A percentile compares a stretch with the other conserved stretches of the same genome.
Conservation (phyloP, 2,329 filamentous ascomycete species). For the Ophiostoma populinum region DNA sequence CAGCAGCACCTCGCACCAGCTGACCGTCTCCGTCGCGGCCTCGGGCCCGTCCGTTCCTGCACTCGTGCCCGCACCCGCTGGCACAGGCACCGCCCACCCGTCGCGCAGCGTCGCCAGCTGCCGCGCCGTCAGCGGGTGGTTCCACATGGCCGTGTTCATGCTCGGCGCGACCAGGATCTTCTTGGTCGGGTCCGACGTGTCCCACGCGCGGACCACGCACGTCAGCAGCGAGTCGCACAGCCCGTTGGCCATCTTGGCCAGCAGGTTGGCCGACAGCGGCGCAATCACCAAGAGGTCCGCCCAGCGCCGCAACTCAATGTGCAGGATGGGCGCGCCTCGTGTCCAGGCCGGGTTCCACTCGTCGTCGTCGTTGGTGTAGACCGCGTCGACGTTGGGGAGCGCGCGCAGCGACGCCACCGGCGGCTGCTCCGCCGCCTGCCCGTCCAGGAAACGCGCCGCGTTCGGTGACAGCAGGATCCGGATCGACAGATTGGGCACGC, state of each 20-base stretch:
- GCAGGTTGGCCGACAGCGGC: slow-evolving; percentile 66
- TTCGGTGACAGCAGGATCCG: slow-evolving; percentile 66
- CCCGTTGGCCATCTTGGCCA: slow-evolving; percentile 70
- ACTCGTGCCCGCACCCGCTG: slow-evolving; percentile 12
- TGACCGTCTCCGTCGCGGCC: background rate
- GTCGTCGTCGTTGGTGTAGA: slow-evolving; percentile 75
- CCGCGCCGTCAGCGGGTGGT: slow-evolving; percentile 60
- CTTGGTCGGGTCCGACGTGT: slow-evolving; percentile 46
- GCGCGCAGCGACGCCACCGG: slow-evolving; percentile 37
- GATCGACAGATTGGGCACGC: slow-evolving; percentile 45
- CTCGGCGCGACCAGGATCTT: slow-evolving; percentile 52
- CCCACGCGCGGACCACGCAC: slow-evolving; percentile 70
- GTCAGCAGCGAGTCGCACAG: slow-evolving; percentile 62
- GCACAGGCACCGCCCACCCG: slow-evolving; percentile 47
- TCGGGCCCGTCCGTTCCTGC: background rate
- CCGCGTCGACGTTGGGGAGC: slow-evolving; percentile 57
- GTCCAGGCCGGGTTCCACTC: slow-evolving; percentile 61
- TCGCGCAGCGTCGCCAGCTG: slow-evolving; percentile 54
- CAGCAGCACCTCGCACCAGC: slow-evolving; percentile 53
- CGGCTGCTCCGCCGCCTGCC: slow-evolving; percentile 65
- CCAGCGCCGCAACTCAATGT: slow-evolving; percentile 73
- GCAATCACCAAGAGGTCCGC: slow-evolving; percentile 66
- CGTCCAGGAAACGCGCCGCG: slow-evolving; percentile 57
- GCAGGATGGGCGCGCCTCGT: slow-evolving; percentile 62
- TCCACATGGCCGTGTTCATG: slow-evolving; percentile 89